A percentile compares a stretch with the other conserved stretches of the same genome.
Conservation (phyloP, 495 filamentous ascomycete species). For the Cudoniella acicularis region DNA sequence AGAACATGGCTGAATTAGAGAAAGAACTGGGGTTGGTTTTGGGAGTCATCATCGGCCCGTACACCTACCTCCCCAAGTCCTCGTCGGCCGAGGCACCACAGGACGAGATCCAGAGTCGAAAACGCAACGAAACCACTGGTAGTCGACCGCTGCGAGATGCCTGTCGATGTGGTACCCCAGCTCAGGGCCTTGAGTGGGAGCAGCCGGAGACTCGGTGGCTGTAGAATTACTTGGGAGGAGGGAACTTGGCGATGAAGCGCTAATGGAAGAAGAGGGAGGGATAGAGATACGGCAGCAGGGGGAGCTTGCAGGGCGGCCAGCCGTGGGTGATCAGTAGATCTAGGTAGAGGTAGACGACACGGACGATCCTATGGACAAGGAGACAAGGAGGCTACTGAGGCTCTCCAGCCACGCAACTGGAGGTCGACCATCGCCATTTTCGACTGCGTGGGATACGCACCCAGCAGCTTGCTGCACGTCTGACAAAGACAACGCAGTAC, state of each 20-base stretch:
- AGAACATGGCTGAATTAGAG: conserved; percentile 15
- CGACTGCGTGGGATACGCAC: no score
- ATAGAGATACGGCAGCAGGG: conserved; percentile 3
- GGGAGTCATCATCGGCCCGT: conserved; percentile 6
- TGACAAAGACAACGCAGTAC: no score
- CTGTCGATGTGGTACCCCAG: conserved; percentile 10
- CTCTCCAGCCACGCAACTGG: no score
- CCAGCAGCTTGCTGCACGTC: no score
- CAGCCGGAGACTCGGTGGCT: neutral
- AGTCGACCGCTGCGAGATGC: conserved; percentile 7
- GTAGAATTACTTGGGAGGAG: conserved; percentile 12
- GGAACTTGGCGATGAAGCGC: neutral
- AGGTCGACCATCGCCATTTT: no score
- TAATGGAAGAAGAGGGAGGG: conserved; percentile 7
- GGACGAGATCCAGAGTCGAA: conserved; percentile 13
- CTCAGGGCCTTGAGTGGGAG: conserved; percentile 13
- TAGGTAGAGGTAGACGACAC: no score
- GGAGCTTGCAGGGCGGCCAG: conserved; percentile 1
- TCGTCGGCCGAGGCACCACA: conserved; percentile 6
- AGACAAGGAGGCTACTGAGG: no score
- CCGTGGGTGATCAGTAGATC: neutral
- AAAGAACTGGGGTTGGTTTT: conserved; percentile 16
- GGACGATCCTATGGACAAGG: no score
- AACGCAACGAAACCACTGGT: conserved; percentile 10
- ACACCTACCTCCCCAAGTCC: conserved; percentile 11